These are phyloP conservation scores for Pseudophaeomoniella oleicola DNA, from an alignment of 2,329 filamentous ascomycete genomes.

Conservation along the genomic window DNA sequence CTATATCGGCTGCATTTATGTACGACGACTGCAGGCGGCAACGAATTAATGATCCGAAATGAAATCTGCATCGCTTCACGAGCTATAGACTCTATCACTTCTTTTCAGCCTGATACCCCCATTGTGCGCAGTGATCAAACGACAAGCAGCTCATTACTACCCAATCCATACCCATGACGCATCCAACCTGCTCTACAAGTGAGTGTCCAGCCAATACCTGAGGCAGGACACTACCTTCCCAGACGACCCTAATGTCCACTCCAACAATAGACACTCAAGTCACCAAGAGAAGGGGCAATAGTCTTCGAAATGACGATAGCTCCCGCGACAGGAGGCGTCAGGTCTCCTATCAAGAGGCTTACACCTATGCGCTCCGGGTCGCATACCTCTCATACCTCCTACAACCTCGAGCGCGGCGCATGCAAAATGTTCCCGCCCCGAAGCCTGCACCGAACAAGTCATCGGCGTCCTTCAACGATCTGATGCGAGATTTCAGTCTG, in stretches of 20 bases:
- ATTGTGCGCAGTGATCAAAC: too few species aligned
- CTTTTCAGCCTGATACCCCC: too few species aligned
- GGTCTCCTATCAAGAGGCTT: conserved; percentile 58
- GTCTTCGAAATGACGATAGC: conserved; percentile 28
- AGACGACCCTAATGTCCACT: conserved; percentile 26
- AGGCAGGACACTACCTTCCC: conserved; percentile 1
- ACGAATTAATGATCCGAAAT: too few species aligned
- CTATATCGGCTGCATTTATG: too few species aligned
- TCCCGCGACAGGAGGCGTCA: conserved; percentile 27
- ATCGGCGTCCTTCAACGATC: conserved; percentile 59
- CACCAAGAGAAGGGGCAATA: conserved; percentile 31
- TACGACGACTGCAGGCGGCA: too few species aligned
- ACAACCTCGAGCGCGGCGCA: conserved; percentile 76
- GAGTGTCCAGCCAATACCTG: background rate
- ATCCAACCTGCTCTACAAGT: background rate
- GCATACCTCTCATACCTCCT: conserved; percentile 88
- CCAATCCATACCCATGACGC: background rate
- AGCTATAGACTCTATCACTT: too few species aligned
- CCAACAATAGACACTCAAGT: conserved; percentile 29
- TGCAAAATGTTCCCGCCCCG: conserved; percentile 62
- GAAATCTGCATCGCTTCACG: too few species aligned
- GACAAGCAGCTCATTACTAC: background rate
- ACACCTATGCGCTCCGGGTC: conserved; percentile 76
- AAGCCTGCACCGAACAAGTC: conserved; percentile 42
- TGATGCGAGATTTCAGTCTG: conserved; percentile 74